These are phyloP conservation scores for Pinus albicaulis DNA, from an alignment of 75 land plant species.

Conservation along the genomic window DNA sequence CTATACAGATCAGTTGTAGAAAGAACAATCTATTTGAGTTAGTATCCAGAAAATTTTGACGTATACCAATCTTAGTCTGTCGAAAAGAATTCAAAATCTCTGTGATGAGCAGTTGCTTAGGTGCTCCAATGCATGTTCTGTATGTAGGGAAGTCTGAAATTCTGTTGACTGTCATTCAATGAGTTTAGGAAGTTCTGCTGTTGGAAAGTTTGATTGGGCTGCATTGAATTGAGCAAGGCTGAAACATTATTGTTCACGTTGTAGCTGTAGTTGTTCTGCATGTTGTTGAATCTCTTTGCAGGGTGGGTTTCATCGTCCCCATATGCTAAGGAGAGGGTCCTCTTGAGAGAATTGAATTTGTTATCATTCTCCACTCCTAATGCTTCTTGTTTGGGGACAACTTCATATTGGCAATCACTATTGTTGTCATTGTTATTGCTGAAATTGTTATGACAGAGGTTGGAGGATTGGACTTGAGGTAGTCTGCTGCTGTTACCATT, in stretches of 20 bases:
- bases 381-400: slow-evolving; percentile 1
- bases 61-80: too few relatives aligned
- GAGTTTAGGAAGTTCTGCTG: background rate
- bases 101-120: background rate
- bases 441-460: background rate
- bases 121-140: slow-evolving; percentile 3
- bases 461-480: background rate
- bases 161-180: slow-evolving; percentile 4
- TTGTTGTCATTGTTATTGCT: background rate
- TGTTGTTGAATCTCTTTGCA: background rate
- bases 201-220: slow-evolving; percentile 3
- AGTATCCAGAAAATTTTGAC: too few relatives aligned
- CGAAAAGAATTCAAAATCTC: too few relatives aligned
- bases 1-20: too few relatives aligned
- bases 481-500: slow-evolving; percentile 4
- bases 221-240: slow-evolving; percentile 6
- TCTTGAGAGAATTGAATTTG: slow-evolving; percentile 9
- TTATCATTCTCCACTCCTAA: background rate
- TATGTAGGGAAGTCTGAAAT: slow-evolving; percentile 3
- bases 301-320: background rate
- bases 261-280: slow-evolving; percentile 2
- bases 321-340: slow-evolving; percentile 7
- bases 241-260: slow-evolving; percentile 1
- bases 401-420: background rate
- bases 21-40: too few relatives aligned